Evolutionary conservation across 345 rosid species (phyloP).

Genomic region (Microcos paniculata): DNA sequence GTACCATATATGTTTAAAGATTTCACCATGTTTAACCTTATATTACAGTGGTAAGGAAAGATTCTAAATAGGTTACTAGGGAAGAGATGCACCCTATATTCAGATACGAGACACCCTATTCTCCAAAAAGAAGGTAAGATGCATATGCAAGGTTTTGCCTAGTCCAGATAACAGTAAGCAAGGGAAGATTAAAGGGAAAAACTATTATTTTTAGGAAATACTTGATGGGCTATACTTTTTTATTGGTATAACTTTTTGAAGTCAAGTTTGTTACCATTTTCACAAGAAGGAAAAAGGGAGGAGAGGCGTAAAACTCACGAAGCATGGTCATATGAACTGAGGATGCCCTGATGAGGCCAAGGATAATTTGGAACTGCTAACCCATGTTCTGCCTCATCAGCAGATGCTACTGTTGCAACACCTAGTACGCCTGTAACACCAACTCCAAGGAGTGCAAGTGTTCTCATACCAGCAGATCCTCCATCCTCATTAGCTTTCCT

Average conservation of each 20-base stretch:
- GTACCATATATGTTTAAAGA: not conserved
- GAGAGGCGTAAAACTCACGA: slow-evolving; percentile 61
- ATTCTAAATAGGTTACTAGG: not conserved
- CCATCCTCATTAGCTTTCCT: slow-evolving; percentile 65
- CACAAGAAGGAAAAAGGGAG: slow-evolving; percentile 4
- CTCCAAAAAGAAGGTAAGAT: not conserved
- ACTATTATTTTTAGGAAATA: not conserved
- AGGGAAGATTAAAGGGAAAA: not conserved
- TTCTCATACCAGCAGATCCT: slow-evolving; percentile 55
- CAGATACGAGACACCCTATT: not conserved
- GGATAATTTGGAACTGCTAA: slow-evolving; percentile 83
- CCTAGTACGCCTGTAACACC: slow-evolving; percentile 83
- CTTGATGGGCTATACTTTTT: not conserved
- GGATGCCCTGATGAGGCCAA: slow-evolving; percentile 98
- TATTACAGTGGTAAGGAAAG: not conserved
- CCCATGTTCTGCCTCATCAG: slow-evolving; percentile 99
- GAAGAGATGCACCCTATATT: not conserved
- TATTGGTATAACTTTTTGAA: not conserved
- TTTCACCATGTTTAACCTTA: not conserved
- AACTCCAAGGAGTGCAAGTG: slow-evolving; percentile 79
- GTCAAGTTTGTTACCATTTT: not conserved
- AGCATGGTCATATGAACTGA: slow-evolving; percentile 97
- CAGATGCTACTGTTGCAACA: slow-evolving; percentile 75
- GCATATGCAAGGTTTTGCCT: not conserved
- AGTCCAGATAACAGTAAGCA: not conserved